Conservation (phyloP, 495 filamentous ascomycete species). For the Neurospora sp. region DNA sequence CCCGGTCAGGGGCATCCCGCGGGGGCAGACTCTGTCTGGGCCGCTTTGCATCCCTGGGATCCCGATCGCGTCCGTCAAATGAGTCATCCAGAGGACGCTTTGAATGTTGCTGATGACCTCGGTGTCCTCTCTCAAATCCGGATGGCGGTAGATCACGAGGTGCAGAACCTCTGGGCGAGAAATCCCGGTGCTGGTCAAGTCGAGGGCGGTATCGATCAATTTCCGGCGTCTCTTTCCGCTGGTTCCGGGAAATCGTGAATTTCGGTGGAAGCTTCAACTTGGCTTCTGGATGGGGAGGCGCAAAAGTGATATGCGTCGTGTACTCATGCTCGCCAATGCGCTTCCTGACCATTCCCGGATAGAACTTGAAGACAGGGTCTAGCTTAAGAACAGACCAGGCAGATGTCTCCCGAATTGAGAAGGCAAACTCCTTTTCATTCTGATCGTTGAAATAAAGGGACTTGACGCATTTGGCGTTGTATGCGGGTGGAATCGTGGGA, state of each 20-base stretch:
- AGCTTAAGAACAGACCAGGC: slow-evolving; percentile 33
- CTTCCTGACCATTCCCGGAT: slow-evolving; percentile 18
- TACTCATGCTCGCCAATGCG: slow-evolving; percentile 18
- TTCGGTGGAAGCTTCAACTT: slow-evolving; percentile 17
- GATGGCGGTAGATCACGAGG: not conserved
- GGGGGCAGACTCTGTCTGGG: not conserved
- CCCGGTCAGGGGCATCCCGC: not conserved
- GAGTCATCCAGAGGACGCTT: slow-evolving; percentile 15
- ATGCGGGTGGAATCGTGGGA: slow-evolving; percentile 34
- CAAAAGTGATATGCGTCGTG: slow-evolving; percentile 7
- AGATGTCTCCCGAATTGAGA: slow-evolving; percentile 29
- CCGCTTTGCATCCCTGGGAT: slow-evolving; percentile 12
- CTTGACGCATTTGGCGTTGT: slow-evolving; percentile 33
- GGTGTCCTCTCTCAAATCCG: not conserved
- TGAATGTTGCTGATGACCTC: not conserved
- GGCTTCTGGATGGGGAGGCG: slow-evolving; percentile 15
- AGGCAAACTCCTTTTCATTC: slow-evolving; percentile 33
- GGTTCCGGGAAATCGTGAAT: slow-evolving; percentile 7
- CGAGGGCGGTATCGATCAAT: not conserved
- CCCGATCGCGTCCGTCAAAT: not conserved
- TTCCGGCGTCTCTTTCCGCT: not conserved
- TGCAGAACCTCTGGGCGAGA: not conserved
- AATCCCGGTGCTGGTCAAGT: not conserved
- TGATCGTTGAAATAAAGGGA: slow-evolving; percentile 37
- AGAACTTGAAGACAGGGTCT: slow-evolving; percentile 37